These are phyloP conservation scores for Boechera divaricarpa DNA, from an alignment of 345 rosid genomes.

Conservation along the genomic window DNA sequence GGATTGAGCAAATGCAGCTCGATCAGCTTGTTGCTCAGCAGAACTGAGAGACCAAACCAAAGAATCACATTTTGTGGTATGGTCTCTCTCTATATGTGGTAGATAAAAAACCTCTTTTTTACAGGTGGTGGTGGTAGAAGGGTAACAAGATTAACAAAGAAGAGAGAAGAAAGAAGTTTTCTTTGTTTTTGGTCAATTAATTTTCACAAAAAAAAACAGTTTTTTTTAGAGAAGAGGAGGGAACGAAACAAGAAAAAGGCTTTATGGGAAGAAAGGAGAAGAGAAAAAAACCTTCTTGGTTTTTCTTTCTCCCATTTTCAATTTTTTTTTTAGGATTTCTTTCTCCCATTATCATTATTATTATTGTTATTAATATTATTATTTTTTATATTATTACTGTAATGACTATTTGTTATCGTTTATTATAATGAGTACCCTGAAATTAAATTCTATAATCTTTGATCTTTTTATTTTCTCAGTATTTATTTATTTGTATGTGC, in stretches of 20 bases:
- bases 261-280: slow-evolving; percentile 32
- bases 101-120: slow-evolving; percentile 39
- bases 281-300: slow-evolving; percentile 22
- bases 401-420: slow-evolving; percentile 33
- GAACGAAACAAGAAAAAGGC: slow-evolving; percentile 31
- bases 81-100: slow-evolving; percentile 36
- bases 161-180: slow-evolving; percentile 37
- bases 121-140: slow-evolving; percentile 42
- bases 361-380: slow-evolving; percentile 34
- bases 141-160: slow-evolving; percentile 50
- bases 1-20: slow-evolving; percentile 88
- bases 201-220: slow-evolving; percentile 23
- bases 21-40: slow-evolving; percentile 96
- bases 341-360: slow-evolving; percentile 39
- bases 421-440: slow-evolving; percentile 32
- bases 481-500: neutral
- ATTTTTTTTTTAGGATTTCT: slow-evolving; percentile 41
- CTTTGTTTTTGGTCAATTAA: slow-evolving; percentile 40
- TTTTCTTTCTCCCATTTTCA: slow-evolving; percentile 37
- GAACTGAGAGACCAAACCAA: slow-evolving; percentile 56
- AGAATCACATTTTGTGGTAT: slow-evolving; percentile 28
- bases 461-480: slow-evolving; percentile 8
- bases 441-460: slow-evolving; percentile 26
- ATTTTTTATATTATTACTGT: slow-evolving; percentile 22
- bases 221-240: slow-evolving; percentile 33